Percentiles rank a stretch among this genome's conserved stretches.
These are phyloP conservation scores for Sistotremastrum suecicum DNA, from an alignment of 768 basidiomycete species.

Conservation along the genomic window DNA sequence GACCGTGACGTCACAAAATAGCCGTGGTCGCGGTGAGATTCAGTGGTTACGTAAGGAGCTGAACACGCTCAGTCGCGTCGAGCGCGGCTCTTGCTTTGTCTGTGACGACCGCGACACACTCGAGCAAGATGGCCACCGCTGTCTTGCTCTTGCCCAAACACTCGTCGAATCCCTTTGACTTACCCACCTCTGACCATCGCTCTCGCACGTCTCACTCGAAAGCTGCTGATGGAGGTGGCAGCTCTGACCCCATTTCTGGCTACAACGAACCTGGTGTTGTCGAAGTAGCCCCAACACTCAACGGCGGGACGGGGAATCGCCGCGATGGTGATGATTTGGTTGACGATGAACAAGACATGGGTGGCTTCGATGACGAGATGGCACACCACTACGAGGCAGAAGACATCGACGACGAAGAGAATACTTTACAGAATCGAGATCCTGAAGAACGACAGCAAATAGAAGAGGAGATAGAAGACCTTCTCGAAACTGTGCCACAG, in stretches of 20 bases:
- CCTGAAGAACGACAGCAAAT: constrained; percentile 64
- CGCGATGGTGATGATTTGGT: constrained; percentile 10
- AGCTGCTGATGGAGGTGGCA: constrained; percentile 17
- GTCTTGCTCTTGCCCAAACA: constrained; percentile 42
- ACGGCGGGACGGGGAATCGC: not conserved
- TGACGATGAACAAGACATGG: constrained; percentile 15
- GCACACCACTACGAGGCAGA: constrained; percentile 23
- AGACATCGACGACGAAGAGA: constrained; percentile 47
- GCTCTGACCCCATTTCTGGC: constrained; percentile 32
- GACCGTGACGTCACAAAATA: too few species aligned
- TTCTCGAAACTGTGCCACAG: constrained; percentile 52
- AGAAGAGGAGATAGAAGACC: constrained; percentile 57
- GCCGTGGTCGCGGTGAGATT: too few species aligned
- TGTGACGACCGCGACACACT: too few species aligned
- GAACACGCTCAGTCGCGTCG: too few species aligned
- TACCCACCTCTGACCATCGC: constrained; percentile 42
- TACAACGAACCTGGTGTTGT: constrained; percentile 19
- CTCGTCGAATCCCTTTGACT: constrained; percentile 63
- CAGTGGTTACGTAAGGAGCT: too few species aligned
- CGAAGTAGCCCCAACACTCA: constrained; percentile 12
- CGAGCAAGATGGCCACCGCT: constrained; percentile 19
- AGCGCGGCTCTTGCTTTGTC: too few species aligned
- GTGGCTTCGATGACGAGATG: constrained; percentile 20
- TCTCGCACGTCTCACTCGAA: constrained; percentile 31
- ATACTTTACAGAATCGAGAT: constrained; percentile 40